These are phyloP conservation scores for Areca catechu DNA, from an alignment of 176 grass and related monocot genomes.

Conservation along the genomic window DNA sequence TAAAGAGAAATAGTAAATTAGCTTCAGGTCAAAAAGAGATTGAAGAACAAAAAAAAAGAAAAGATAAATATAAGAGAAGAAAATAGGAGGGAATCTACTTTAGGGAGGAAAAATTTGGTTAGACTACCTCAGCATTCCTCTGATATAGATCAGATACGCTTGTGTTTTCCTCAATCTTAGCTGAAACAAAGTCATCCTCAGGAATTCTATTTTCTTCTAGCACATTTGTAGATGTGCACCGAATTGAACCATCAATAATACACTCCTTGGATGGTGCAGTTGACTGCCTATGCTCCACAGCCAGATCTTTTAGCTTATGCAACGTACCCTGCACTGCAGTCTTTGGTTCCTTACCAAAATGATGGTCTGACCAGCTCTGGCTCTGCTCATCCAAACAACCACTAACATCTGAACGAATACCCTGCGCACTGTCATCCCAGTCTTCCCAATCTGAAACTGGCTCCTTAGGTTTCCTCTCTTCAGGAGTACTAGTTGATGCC, in stretches of 20 bases:
- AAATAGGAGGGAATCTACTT: not conserved
- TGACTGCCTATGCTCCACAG: constrained; percentile 5
- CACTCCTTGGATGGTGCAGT: not conserved
- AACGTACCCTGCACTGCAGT: not conserved
- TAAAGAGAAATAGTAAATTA: constrained; percentile 10
- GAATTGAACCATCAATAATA: not conserved
- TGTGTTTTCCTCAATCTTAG: not conserved
- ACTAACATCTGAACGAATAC: constrained; percentile 19
- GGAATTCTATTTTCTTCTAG: too few species aligned
- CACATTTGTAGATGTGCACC: too few species aligned
- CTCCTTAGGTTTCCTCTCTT: constrained; percentile 27
- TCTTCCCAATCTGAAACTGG: constrained; percentile 41
- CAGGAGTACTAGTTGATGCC: constrained; percentile 28
- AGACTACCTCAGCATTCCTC: not conserved
- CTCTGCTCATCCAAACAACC: constrained; percentile 15
- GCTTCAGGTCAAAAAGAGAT: not conserved
- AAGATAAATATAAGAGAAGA: constrained; percentile 3
- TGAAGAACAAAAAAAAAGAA: not conserved
- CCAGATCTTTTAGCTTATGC: constrained; percentile 16
- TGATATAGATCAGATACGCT: not conserved
- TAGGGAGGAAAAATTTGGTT: not conserved
- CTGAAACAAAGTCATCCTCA: not conserved
- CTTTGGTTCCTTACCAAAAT: too few species aligned
- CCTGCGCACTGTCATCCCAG: constrained; percentile 29
- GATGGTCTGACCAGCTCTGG: too few species aligned